Evolutionary conservation across 23 red algal genomes (phyloP).

Genomic region (Gracilaria domingensis): DNA sequence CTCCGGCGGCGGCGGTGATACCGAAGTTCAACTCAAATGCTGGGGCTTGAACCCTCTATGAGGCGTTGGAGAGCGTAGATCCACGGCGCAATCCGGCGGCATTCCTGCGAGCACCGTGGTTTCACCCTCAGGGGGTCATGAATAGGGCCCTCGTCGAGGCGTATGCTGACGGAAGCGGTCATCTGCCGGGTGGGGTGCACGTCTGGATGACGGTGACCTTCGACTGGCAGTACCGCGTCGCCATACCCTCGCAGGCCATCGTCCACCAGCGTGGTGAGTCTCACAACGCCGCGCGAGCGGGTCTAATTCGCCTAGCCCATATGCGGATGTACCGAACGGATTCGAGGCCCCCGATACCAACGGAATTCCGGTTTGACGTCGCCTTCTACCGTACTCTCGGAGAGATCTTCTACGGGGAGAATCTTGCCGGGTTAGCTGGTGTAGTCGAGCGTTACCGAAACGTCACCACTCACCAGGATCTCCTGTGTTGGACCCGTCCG

Average conservation of each 20-base stretch:
- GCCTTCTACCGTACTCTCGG: slow-evolving; percentile 6
- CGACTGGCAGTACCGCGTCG: background rate
- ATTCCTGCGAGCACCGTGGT: slow-evolving; percentile 10
- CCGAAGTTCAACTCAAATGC: too few relatives aligned
- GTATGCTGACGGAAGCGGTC: slow-evolving; percentile 11
- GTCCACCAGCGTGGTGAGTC: slow-evolving; percentile 11
- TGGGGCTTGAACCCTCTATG: background rate
- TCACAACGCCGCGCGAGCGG: background rate
- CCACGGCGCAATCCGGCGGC: background rate
- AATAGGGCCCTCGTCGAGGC: background rate
- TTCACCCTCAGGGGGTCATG: background rate
- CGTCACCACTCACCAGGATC: background rate
- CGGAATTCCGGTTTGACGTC: slow-evolving; percentile 2
- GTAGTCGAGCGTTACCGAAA: background rate
- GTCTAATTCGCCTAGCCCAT: background rate
- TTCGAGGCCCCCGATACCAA: background rate
- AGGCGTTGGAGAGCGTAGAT: background rate
- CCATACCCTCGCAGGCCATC: background rate
- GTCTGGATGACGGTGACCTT: background rate
- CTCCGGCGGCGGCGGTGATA: too few relatives aligned
- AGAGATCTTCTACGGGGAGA: background rate
- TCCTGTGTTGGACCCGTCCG: slow-evolving; percentile 24
- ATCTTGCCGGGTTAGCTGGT: background rate
- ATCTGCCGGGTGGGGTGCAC: background rate
- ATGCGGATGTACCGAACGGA: background rate